Conservation (phyloP, 208 protist species). For the Leishmania guyanensis region DNA sequence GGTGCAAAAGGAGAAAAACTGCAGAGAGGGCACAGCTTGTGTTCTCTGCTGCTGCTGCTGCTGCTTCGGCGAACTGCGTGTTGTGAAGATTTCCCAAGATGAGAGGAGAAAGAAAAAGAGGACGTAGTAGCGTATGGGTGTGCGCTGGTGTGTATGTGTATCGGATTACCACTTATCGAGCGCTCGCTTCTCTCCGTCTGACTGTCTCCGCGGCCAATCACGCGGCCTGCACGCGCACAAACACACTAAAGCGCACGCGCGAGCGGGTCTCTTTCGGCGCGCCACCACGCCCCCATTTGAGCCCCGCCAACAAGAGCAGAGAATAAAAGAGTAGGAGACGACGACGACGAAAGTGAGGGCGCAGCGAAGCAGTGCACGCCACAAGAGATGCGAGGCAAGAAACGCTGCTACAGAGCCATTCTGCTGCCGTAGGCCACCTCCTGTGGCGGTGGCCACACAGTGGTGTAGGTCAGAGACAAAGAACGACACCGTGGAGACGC, state of each 20-base stretch:
- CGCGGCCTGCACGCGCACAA: not conserved
- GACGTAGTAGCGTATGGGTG: not conserved
- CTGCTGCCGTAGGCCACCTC: too few relatives aligned
- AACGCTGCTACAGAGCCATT: not conserved
- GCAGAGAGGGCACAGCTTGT: not conserved
- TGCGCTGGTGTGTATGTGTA: not conserved
- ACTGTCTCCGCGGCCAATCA: not conserved
- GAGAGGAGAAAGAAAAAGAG: slow-evolving; percentile 5
- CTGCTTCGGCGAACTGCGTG: not conserved
- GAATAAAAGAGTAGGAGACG: not conserved
- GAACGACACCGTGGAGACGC: not conserved
- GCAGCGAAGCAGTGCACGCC: too few relatives aligned
- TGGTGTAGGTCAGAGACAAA: not conserved
- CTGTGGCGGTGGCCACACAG: not conserved
- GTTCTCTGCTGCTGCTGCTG: too few relatives aligned
- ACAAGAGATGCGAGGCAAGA: not conserved
- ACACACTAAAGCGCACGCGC: not conserved
- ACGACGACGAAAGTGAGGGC: not conserved
- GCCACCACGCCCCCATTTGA: not conserved
- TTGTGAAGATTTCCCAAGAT: slow-evolving; percentile 1
- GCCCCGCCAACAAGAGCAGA: not conserved
- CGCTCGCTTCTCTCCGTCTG: not conserved
- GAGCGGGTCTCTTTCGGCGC: not conserved
- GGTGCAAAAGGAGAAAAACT: not conserved
- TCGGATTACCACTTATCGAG: not conserved